Evolutionary conservation across 805 yeast genomes (phyloP).

Genomic region (Torulaspora indica): DNA sequence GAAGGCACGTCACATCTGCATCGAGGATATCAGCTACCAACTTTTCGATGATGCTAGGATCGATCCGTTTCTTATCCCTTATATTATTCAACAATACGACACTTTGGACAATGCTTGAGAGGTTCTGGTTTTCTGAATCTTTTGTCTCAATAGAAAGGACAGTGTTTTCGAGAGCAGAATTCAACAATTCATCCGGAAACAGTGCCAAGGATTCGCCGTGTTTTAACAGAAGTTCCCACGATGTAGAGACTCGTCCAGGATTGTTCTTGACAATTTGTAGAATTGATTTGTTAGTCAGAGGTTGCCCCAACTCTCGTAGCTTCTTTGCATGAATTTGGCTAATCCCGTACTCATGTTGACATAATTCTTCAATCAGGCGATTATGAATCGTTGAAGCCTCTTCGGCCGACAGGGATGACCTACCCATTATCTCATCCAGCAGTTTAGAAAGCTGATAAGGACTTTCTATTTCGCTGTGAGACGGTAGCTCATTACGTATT

Average conservation of each 20-base stretch:
- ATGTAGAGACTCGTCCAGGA: slow-evolving; percentile 50
- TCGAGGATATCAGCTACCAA: slow-evolving; percentile 18
- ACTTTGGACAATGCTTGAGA: slow-evolving; percentile 23
- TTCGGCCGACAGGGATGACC: slow-evolving; percentile 7
- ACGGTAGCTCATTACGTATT: slow-evolving; percentile 13
- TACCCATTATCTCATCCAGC: slow-evolving; percentile 14
- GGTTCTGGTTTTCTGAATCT: slow-evolving; percentile 29
- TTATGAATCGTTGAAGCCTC: slow-evolving; percentile 26
- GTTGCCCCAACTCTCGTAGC: slow-evolving; percentile 22
- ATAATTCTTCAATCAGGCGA: slow-evolving; percentile 28
- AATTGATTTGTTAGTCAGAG: slow-evolving; percentile 25
- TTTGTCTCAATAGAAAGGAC: slow-evolving; percentile 40
- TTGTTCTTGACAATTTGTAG: slow-evolving; percentile 40
- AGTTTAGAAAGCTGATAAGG: slow-evolving; percentile 25
- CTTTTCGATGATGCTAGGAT: slow-evolving; percentile 12
- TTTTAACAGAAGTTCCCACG: slow-evolving; percentile 44
- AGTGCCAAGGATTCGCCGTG: slow-evolving; percentile 16
- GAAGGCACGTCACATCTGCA: slow-evolving; percentile 11
- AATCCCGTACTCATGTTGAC: slow-evolving; percentile 32
- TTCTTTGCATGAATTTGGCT: slow-evolving; percentile 32
- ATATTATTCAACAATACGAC: slow-evolving; percentile 25
- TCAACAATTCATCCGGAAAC: slow-evolving; percentile 26
- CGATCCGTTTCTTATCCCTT: slow-evolving; percentile 7
- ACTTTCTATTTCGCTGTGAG: slow-evolving; percentile 8
- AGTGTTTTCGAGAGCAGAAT: slow-evolving; percentile 36